These are phyloP conservation scores for Paulownia fortunei DNA, from an alignment of 257 asterid species.

Conservation along the genomic window DNA sequence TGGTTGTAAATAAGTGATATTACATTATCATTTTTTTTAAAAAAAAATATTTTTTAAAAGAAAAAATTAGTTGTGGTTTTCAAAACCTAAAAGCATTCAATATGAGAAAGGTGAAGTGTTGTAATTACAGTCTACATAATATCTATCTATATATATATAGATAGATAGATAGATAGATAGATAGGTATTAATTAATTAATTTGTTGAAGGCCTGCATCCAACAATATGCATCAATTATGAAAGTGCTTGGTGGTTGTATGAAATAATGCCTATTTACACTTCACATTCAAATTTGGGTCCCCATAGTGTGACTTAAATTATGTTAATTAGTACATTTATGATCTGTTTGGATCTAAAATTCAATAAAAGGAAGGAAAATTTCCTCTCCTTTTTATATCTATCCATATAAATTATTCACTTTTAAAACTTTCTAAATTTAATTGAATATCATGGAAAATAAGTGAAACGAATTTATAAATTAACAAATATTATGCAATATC, in stretches of 20 bases:
- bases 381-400: not conserved
- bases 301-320: not conserved
- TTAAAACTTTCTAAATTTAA: not conserved
- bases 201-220: constrained; percentile 1
- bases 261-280: constrained; percentile 33
- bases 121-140: too few species aligned
- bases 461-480: too few species aligned
- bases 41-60: too few species aligned
- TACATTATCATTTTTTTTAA: too few species aligned
- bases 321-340: not conserved
- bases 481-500: not conserved
- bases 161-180: too few species aligned
- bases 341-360: not conserved
- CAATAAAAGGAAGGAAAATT: not conserved
- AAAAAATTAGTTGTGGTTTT: too few species aligned
- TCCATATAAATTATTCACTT: too few species aligned
- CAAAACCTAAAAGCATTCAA: too few species aligned
- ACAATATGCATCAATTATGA: constrained; percentile 18
- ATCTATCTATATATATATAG: too few species aligned
- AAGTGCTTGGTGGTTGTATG: constrained; percentile 41
- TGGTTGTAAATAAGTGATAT: too few species aligned
- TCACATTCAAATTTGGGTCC: constrained; percentile 41
- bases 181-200: too few species aligned
- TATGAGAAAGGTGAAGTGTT: too few species aligned
- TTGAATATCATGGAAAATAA: not conserved